Conservation (phyloP, 2,329 filamentous ascomycete species). For the Fusarium sp. region DNA sequence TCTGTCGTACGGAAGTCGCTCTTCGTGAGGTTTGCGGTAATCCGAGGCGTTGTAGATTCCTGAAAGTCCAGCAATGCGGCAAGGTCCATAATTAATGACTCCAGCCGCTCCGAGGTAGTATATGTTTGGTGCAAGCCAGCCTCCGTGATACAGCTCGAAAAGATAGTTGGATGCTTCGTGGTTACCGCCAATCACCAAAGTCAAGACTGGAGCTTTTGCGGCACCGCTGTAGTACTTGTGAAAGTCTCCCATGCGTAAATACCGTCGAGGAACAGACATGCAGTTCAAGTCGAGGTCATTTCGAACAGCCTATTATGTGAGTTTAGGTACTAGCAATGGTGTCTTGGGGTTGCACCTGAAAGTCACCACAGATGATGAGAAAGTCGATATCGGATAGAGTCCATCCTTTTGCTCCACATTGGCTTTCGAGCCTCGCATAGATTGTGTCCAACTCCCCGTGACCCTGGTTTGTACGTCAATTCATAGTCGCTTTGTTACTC, state of each 20-base stretch:
- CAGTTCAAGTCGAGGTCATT: constrained; percentile 88
- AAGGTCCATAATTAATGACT: constrained; percentile 82
- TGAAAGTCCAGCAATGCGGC: constrained; percentile 88
- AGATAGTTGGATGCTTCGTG: constrained; percentile 92
- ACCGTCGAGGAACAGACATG: constrained; percentile 90
- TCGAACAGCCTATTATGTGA: constrained; percentile 73
- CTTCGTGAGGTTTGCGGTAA: constrained; percentile 83
- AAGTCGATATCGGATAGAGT: constrained; percentile 74
- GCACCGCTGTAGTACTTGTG: constrained; percentile 89
- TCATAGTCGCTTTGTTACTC: not conserved
- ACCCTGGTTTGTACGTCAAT: not conserved
- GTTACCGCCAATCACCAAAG: constrained; percentile 91
- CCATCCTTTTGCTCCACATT: constrained; percentile 21
- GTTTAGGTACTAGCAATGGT: not conserved
- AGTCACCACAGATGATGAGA: constrained; percentile 94
- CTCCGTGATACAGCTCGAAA: constrained; percentile 92
- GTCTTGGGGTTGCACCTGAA: constrained; percentile 69
- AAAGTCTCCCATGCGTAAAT: constrained; percentile 88
- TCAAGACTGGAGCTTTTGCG: constrained; percentile 83
- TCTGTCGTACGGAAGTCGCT: constrained; percentile 84
- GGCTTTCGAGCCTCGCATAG: constrained; percentile 6
- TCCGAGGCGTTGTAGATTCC: constrained; percentile 94
- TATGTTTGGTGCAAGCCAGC: constrained; percentile 95
- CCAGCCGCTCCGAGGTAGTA: constrained; percentile 96
- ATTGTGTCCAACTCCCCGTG: constrained; percentile 22